Percentiles rank a stretch among this genome's conserved stretches.
Evolutionary conservation across 2,329 filamentous ascomycete genomes (phyloP).

Genomic region (Onygenales sp.): DNA sequence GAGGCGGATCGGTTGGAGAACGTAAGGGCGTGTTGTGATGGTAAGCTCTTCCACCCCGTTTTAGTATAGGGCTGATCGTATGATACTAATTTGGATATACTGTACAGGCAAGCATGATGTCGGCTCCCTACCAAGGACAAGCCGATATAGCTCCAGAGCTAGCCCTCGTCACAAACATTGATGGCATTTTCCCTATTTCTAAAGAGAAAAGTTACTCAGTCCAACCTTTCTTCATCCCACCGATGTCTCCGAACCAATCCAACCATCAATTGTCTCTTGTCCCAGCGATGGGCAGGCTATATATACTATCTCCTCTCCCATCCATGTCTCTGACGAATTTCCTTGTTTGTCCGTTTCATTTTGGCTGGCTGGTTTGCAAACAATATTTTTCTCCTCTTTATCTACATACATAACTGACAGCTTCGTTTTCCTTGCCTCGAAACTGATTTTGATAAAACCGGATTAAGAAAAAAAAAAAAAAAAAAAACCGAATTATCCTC

Average conservation of each 20-base stretch:
- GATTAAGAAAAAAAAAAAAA: not conserved
- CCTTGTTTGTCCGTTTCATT: slow-evolving; percentile 5
- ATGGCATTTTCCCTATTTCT: slow-evolving; percentile 8
- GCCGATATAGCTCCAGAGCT: slow-evolving; percentile 30
- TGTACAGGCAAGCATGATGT: slow-evolving; percentile 63
- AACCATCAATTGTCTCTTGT: not conserved
- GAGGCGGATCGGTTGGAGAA: slow-evolving; percentile 81
- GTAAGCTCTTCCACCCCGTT: slow-evolving; percentile 45
- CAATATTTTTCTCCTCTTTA: no score
- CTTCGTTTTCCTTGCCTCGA: not conserved
- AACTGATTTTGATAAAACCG: not conserved
- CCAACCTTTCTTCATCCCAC: no score
- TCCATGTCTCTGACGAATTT: slow-evolving; percentile 10
- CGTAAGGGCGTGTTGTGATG: slow-evolving; percentile 93
- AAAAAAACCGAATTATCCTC: not conserved
- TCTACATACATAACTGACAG: not conserved
- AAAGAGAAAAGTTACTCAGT: no score
- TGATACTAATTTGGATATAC: slow-evolving; percentile 10
- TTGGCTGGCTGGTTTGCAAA: not conserved
- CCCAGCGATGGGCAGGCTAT: slow-evolving; percentile 1
- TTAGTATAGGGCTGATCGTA: not conserved
- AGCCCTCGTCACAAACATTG: slow-evolving; percentile 30
- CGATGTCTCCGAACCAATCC: not conserved
- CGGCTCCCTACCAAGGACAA: slow-evolving; percentile 31
- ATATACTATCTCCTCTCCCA: not conserved